These are phyloP conservation scores for Euptelea pleiosperma DNA, from an alignment of 164 flowering plant genomes.

Conservation along the genomic window DNA sequence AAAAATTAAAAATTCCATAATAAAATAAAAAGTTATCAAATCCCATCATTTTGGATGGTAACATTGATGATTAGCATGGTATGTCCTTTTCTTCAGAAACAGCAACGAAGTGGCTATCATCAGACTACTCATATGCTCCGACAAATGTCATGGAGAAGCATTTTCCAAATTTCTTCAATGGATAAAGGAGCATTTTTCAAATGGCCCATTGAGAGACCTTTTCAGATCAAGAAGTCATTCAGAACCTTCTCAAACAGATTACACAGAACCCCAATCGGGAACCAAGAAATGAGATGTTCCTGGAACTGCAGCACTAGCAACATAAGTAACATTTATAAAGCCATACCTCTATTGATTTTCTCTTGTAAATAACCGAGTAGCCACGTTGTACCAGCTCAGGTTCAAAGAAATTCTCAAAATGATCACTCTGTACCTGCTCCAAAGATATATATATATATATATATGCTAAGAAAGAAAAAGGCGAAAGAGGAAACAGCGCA, in stretches of 20 bases:
- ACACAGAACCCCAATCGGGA: too few relatives aligned
- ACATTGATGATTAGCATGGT: not conserved
- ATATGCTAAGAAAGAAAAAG: not conserved
- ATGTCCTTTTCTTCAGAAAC: not conserved
- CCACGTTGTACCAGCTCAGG: slow-evolving; percentile 47
- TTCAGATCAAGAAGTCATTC: not conserved
- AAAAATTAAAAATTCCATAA: too few relatives aligned
- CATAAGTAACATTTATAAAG: not conserved
- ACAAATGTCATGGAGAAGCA: not conserved
- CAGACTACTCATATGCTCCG: not conserved
- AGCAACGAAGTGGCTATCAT: not conserved
- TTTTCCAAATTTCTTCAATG: not conserved
- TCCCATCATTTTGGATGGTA: not conserved
- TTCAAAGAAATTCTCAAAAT: slow-evolving; percentile 47
- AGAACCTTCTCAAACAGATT: not conserved
- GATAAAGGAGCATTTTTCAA: not conserved
- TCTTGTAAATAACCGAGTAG: slow-evolving; percentile 41
- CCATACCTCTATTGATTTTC: slow-evolving; percentile 28
- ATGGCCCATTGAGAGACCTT: not conserved
- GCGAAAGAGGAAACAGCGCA: not conserved
- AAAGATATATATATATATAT: slow-evolving; percentile 7
- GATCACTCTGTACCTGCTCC: slow-evolving; percentile 57
- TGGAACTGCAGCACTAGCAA: not conserved
- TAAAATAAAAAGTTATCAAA: too few relatives aligned
- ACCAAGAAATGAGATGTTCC: not conserved